A percentile compares a stretch with the other conserved stretches of the same genome.
phyloP scores from a whole-genome alignment of 768 basidiomycete genomes.

The Psilocybe sp. region DNA sequence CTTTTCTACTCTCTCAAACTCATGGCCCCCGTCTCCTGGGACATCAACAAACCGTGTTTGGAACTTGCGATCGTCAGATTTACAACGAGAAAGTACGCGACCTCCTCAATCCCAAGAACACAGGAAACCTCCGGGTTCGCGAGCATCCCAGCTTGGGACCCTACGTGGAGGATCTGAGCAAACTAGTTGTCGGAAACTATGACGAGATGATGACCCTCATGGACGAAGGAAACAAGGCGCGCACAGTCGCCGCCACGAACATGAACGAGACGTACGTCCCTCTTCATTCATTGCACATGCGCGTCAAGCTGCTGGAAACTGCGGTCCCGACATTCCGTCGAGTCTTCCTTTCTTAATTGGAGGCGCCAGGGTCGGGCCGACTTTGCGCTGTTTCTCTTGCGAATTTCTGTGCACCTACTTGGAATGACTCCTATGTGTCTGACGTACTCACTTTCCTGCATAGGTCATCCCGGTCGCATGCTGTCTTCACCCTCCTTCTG shows the following conservation, averaged over 20 bases:
- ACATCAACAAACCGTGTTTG: too few species aligned
- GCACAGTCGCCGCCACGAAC: slow-evolving; percentile 97
- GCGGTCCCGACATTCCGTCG: neutral
- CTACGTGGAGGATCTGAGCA: slow-evolving; percentile 98
- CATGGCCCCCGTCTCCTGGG: too few species aligned
- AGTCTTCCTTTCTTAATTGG: too few species aligned
- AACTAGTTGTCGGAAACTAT: slow-evolving; percentile 87
- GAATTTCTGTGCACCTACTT: neutral
- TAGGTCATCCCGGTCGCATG: slow-evolving; percentile 95
- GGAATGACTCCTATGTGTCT: neutral
- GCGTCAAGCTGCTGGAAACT: neutral
- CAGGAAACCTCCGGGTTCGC: slow-evolving; percentile 92
- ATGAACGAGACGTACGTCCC: slow-evolving; percentile 93
- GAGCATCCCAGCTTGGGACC: slow-evolving; percentile 96
- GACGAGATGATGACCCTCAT: slow-evolving; percentile 99
- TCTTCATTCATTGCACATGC: slow-evolving; percentile 6
- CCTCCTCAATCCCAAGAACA: slow-evolving; percentile 94
- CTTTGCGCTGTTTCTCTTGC: too few species aligned
- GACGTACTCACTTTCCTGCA: slow-evolving; percentile 6
- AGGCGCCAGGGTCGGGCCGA: too few species aligned
- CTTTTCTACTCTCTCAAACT: too few species aligned
- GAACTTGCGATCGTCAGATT: slow-evolving; percentile 46
- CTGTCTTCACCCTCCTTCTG: slow-evolving; percentile 93
- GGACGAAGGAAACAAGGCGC: slow-evolving; percentile 99
- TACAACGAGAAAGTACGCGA: slow-evolving; percentile 99